These are phyloP conservation scores for Tetrapisispora pingtungensis DNA, from an alignment of 805 yeast species.

Conservation along the genomic window DNA sequence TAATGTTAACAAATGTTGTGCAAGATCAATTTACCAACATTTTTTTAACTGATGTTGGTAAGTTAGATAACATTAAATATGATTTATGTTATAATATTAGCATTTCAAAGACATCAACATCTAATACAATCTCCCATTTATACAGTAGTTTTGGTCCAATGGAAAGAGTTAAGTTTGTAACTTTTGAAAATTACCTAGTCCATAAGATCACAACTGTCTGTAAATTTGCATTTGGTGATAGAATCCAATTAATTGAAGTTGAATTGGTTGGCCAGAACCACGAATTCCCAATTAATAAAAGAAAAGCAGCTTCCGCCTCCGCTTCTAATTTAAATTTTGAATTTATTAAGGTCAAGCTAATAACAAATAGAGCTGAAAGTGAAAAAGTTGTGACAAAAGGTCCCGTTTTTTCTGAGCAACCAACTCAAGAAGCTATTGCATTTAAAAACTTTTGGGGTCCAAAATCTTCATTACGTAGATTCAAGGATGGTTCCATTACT, in stretches of 20 bases:
- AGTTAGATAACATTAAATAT: conserved; percentile 45
- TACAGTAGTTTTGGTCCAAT: conserved; percentile 49
- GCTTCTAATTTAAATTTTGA: conserved; percentile 21
- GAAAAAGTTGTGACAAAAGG: conserved; percentile 84
- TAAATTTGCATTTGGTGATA: conserved; percentile 45
- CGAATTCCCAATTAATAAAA: conserved; percentile 33
- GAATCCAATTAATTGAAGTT: conserved; percentile 31
- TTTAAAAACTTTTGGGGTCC: conserved; percentile 88
- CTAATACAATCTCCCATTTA: conserved; percentile 21
- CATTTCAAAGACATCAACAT: conserved; percentile 32
- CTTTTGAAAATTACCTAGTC: conserved; percentile 55
- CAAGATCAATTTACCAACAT: conserved; percentile 75
- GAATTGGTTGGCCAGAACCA: conserved; percentile 24
- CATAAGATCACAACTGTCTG: conserved; percentile 53
- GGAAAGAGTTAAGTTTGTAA: conserved; percentile 62
- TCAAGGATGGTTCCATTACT: conserved; percentile 82
- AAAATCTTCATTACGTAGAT: conserved; percentile 75
- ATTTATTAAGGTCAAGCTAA: conserved; percentile 47
- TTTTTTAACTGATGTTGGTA: conserved; percentile 51
- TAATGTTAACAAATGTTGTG: conserved; percentile 64
- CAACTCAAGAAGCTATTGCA: conserved; percentile 42
- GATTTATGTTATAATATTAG: conserved; percentile 48
- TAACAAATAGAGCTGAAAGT: conserved; percentile 58
- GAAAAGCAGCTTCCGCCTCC: conserved; percentile 38
- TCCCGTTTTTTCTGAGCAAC: conserved; percentile 54